Evolutionary conservation across 495 filamentous ascomycete species (phyloP), one percentile per base, ranked within the genome.

Genomic region (Trichoderma gamsii): DNA sequence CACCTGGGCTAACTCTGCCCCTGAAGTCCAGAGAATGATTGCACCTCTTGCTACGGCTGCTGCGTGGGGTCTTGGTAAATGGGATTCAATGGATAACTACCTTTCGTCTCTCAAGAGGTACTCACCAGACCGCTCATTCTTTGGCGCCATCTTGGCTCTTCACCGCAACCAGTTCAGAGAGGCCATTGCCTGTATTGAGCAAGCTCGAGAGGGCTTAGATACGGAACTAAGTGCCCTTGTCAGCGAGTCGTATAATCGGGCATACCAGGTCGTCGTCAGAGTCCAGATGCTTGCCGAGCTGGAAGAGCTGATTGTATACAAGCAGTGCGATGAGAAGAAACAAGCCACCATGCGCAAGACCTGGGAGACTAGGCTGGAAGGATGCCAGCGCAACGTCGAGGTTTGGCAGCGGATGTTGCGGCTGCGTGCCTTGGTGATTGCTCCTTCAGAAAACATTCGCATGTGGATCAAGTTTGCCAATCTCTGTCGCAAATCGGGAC

Each of bases 381-480:
- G 95, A 25, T 97, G 95, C 71, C 94, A 98, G 76, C 89, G 94
- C 51, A 98, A 98, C 72, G 94, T 97, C 25, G 95, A 99, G 72
- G 93, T 97, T 9, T 99, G 95, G 95, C 93, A 97, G 75, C 85
- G 96, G 52, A 98, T 96, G 92, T 86, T 99, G 29, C 96, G 97
- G 75, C 91, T 98, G 46, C 86, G 96, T 69, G 91, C 91, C 18
- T 85, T 99, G 61, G 95, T 99, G 64, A 93, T 97, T 65, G 85
- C 85, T 13, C 93, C 95, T 4, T 87, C 85, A 38, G 93, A 99
- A 75, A 97, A 98, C 71, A 90, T 96, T 83, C 90, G 95, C 73
- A 98, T 98, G 92, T 96, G 91, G 84, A 97, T 98, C 80, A 99
- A 99, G 74, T 98, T 97, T 73, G 91, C 96, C 69, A 98, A 97